Base-by-base conservation (phyloP, 78 protist species). In the Pelomyxa schiedti region DNA sequence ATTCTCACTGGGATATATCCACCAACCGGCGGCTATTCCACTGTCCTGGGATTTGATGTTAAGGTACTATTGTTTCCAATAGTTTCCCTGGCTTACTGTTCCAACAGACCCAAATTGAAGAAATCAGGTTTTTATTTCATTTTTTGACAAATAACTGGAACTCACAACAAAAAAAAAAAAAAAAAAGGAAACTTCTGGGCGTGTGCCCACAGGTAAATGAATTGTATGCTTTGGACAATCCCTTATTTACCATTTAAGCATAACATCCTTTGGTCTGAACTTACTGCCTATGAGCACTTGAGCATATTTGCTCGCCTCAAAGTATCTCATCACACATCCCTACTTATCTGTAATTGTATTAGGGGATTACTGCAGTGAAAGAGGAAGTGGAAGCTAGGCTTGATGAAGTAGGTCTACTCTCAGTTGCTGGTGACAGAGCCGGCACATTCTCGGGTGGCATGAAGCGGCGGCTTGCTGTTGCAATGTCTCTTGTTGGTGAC, bases 391-490 rank as follows among this genome's bases (percentile, higher is more conserved):
- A 77, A 5, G 30, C 29, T 3, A 32, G 36, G 3, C 37, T 81
- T 2, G 5, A 39, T 22, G 82, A 53, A 9, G 76, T 72, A 42
- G 70, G 53, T 5, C 72, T 90, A 1, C 47, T 2, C 32, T 24
- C 16, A 16, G 58, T 47, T 16, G 58, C 32, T 16, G 16, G 16
- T 16, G 16, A 47, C 58, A 16, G 58, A 16, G 58, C 16, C 32
- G 16, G 32, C 58, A 47, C 58, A 16, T 79, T 63, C 69, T 63
- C 81, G 6, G 96, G 96, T 41, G 97, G 98, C 53, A 94, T 91
- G 94, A 82, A 81, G 76, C 79, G 98, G 35, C 52, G 90, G 35
- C 71, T 93, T 28, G 39, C 85, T 4, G 80, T 92, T 30, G 92
- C 94, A 29, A 68, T 94, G 22, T 53, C 93, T 26, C 28, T 82